Conservation (phyloP, 2,329 filamentous ascomycete genomes). For the Beauveria caledonica region DNA sequence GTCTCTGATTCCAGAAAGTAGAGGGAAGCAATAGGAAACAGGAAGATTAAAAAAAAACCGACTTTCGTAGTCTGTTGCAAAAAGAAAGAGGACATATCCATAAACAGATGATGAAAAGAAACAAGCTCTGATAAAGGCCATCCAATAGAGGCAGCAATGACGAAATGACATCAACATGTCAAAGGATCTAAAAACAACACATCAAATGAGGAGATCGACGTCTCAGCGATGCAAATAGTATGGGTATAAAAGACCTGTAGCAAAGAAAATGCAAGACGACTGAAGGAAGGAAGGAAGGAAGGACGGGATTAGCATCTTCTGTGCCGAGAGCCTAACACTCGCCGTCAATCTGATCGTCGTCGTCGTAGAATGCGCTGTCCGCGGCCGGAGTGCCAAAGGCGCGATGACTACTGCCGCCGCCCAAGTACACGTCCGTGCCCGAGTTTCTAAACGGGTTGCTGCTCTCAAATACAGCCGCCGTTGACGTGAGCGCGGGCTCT, state of each 20-base stretch:
- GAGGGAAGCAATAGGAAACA: not conserved
- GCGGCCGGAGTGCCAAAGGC: not conserved
- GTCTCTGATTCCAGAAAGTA: too few relatives aligned
- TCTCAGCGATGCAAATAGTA: not conserved
- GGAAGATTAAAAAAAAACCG: not conserved
- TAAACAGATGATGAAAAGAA: too few relatives aligned
- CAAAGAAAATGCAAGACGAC: not conserved
- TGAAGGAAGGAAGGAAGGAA: not conserved
- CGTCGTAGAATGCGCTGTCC: slow-evolving; percentile 12
- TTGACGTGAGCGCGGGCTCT: not conserved
- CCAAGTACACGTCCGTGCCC: slow-evolving; percentile 13
- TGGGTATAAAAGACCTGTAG: not conserved
- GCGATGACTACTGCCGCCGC: not conserved
- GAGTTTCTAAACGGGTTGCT: slow-evolving; percentile 7
- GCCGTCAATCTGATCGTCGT: slow-evolving; percentile 23
- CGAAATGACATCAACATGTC: not conserved
- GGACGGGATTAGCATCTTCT: not conserved
- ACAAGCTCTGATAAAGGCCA: too few relatives aligned
- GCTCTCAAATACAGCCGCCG: not conserved
- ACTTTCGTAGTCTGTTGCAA: not conserved
- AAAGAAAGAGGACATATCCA: not conserved
- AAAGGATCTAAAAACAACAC: not conserved
- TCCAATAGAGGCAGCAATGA: not conserved
- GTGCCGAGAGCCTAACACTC: slow-evolving; percentile 23
- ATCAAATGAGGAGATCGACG: not conserved